phyloP scores from a whole-genome alignment of 1,139 yeast genomes.

The Saccharomyces hybrid region DNA sequence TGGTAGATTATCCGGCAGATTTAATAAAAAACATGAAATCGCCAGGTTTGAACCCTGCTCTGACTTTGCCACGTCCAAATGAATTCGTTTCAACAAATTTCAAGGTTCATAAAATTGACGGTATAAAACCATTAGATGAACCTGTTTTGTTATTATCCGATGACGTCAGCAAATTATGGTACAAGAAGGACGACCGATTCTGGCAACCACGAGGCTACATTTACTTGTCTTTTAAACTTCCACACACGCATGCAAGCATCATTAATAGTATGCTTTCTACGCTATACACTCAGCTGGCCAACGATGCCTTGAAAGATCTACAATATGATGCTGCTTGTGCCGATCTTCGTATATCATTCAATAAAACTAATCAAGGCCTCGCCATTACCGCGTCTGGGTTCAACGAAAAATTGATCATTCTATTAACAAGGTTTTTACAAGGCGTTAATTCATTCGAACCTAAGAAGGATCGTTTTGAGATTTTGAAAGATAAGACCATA shows the following conservation, averaged over 20 bases:
- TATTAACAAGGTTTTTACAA: constrained; percentile 52
- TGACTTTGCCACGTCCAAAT: constrained; percentile 63
- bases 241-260: constrained; percentile 52
- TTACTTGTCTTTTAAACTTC: constrained; percentile 56
- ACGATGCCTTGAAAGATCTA: constrained; percentile 63
- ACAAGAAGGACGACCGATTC: constrained; percentile 82
- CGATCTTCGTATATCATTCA: constrained; percentile 55
- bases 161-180: constrained; percentile 58
- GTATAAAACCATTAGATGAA: constrained; percentile 33
- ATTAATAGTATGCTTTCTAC: constrained; percentile 50
- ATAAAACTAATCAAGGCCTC: constrained; percentile 62
- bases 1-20: constrained; percentile 38
- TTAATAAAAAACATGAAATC: constrained; percentile 35
- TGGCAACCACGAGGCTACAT: constrained; percentile 81
- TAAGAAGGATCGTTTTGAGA: constrained; percentile 50
- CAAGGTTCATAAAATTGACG: constrained; percentile 42
- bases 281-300: constrained; percentile 59
- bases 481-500: constrained; percentile 53
- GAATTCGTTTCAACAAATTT: constrained; percentile 77
- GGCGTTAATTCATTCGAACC: constrained; percentile 49
- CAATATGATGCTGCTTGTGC: constrained; percentile 83
- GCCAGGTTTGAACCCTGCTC: constrained; percentile 34
- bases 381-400: constrained; percentile 66
- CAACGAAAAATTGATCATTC: constrained; percentile 64
- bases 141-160: constrained; percentile 44